A percentile compares a stretch with the other conserved stretches of the same genome.
These are phyloP conservation scores for Pythium phragmiticola DNA, from an alignment of 352 stramenopile genomes.

Conservation along the genomic window DNA sequence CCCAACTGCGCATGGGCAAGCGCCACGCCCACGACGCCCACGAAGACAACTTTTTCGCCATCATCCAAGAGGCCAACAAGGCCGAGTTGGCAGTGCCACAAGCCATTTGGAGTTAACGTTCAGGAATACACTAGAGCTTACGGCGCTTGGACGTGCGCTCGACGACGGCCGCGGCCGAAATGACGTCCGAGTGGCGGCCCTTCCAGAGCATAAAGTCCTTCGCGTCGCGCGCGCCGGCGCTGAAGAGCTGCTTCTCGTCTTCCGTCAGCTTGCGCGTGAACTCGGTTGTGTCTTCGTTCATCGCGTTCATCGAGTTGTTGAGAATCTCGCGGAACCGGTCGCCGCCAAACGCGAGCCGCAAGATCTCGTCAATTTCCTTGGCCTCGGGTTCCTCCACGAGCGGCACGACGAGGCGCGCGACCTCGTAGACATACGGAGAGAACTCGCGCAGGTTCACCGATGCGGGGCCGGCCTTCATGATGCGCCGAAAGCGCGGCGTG, in stretches of 20 bases:
- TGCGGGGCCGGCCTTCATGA: conserved; percentile 77
- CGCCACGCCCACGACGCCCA: conserved; percentile 31
- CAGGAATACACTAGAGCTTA: conserved; percentile 31
- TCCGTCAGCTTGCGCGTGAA: conserved; percentile 74
- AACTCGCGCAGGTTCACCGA: conserved; percentile 78
- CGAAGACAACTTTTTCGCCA: conserved; percentile 71
- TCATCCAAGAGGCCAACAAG: conserved; percentile 58
- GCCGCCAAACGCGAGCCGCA: conserved; percentile 71
- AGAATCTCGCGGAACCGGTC: conserved; percentile 76
- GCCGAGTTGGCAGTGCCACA: conserved; percentile 29
- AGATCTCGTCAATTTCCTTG: conserved; percentile 72
- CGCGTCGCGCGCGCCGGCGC: conserved; percentile 56
- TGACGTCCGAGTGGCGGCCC: conserved; percentile 62
- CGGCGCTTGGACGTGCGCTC: conserved; percentile 62
- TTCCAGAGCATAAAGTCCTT: conserved; percentile 83
- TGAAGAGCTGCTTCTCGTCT: conserved; percentile 69
- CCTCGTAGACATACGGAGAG: conserved; percentile 68
- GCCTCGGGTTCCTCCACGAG: conserved; percentile 45
- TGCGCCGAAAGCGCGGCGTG: conserved; percentile 69
- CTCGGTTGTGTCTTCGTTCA: conserved; percentile 84
- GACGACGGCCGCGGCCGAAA: conserved; percentile 53
- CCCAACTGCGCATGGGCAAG: conserved; percentile 61
- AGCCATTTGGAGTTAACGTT: conserved; percentile 51
- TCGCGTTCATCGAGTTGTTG: conserved; percentile 83
- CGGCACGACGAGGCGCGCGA: conserved; percentile 58